Evolutionary conservation across 257 asterid species (phyloP).

Genomic region (Gentiana straminea): DNA sequence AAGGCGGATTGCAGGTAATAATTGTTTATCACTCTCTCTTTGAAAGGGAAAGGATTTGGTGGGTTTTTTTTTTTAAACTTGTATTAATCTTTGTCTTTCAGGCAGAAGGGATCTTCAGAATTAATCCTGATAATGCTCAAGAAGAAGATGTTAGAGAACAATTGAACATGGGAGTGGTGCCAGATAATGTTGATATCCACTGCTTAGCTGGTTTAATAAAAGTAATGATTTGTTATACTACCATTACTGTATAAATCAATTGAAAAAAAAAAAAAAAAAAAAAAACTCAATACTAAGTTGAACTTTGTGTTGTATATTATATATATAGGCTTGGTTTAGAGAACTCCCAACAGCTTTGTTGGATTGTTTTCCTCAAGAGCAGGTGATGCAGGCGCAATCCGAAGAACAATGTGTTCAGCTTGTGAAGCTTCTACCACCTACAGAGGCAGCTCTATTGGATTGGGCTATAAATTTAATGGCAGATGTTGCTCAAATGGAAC

Average conservation of each 20-base stretch:
- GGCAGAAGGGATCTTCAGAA: conserved; percentile 38
- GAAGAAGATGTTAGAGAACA: conserved; percentile 32
- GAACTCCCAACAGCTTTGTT: conserved; percentile 71
- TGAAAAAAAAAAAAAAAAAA: too few relatives aligned
- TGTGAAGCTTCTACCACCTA: conserved; percentile 61
- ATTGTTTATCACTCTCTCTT: too few relatives aligned
- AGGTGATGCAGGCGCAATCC: conserved; percentile 61
- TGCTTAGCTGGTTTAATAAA: conserved; percentile 38
- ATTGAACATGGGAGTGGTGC: conserved; percentile 24
- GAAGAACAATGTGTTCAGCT: conserved; percentile 69
- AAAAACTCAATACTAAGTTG: too few relatives aligned
- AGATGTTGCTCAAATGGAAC: conserved; percentile 77
- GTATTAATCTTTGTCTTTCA: conserved; percentile 3
- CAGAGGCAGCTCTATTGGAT: conserved; percentile 66
- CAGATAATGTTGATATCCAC: conserved; percentile 28
- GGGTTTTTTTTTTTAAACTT: too few relatives aligned
- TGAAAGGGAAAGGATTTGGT: too few relatives aligned
- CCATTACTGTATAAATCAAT: too few relatives aligned
- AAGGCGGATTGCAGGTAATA: conserved; percentile 74
- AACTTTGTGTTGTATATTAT: too few relatives aligned
- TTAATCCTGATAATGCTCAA: conserved; percentile 29
- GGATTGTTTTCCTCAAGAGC: conserved; percentile 67
- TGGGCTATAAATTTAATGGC: conserved; percentile 95
- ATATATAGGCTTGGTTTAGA: conserved; percentile 70
- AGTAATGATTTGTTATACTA: conserved; percentile 9